A percentile compares a stretch with the other conserved stretches of the same genome.
These are phyloP conservation scores for Mycena rebaudengoi DNA, from an alignment of 768 basidiomycete species.

Conservation along the genomic window DNA sequence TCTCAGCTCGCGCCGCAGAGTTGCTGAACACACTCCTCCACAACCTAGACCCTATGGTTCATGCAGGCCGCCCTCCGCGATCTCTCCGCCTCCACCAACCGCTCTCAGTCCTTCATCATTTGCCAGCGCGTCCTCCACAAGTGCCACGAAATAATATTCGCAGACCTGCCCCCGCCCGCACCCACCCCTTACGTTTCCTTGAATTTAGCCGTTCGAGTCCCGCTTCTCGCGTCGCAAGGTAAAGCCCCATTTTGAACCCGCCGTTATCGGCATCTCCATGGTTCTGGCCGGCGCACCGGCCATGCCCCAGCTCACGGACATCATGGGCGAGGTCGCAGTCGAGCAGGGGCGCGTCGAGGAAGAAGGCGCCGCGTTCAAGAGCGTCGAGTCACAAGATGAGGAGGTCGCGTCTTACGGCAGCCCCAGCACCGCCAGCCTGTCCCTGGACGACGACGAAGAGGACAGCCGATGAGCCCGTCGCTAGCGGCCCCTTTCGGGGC, in stretches of 20 bases:
- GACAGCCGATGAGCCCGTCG: conserved; percentile 46
- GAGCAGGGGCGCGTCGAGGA: conserved; percentile 88
- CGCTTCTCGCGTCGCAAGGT: conserved; percentile 69
- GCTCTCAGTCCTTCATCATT: conserved; percentile 83
- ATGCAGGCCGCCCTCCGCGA: conserved; percentile 96
- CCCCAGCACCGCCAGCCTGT: conserved; percentile 29
- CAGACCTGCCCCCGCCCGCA: conserved; percentile 76
- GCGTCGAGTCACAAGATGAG: conserved; percentile 57
- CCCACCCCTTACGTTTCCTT: conserved; percentile 74
- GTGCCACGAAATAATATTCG: conserved; percentile 97
- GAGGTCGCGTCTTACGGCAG: conserved; percentile 43
- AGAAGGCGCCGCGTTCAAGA: conserved; percentile 56
- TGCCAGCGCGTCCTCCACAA: conserved; percentile 91
- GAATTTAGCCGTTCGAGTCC: conserved; percentile 54
- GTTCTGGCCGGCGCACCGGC: conserved; percentile 80
- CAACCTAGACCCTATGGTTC: conserved; percentile 99
- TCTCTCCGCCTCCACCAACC: conserved; percentile 63
- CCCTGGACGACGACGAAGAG: conserved; percentile 52
- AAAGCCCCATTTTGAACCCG: conserved; percentile 75
- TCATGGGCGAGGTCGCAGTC: conserved; percentile 84
- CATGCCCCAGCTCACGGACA: conserved; percentile 76
- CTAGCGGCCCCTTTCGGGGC: conserved; percentile 23
- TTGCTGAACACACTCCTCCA: conserved; percentile 40
- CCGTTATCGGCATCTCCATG: conserved; percentile 85
- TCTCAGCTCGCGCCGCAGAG: conserved; percentile 27